Evolutionary conservation across 139 green algal species (phyloP), one percentile per base, ranked within the genome.

Genomic region (Tetraselmis chui): DNA sequence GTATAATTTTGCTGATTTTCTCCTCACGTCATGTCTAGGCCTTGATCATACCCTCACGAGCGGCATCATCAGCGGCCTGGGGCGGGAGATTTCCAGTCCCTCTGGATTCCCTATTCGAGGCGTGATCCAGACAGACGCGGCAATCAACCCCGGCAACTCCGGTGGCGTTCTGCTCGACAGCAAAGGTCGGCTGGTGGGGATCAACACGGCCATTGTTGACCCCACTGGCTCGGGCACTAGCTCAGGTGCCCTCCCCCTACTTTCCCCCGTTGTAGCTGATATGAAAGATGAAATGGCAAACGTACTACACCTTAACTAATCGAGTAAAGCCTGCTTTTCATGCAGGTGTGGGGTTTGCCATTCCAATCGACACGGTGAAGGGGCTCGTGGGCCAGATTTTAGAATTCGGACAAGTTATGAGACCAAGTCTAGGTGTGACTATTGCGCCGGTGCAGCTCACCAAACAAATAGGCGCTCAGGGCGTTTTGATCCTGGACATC

Each of bases 371-470:
- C 82, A 89, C 87, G 27, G 88, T 94, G 1, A 89, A 85, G 31
- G 87, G 91, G 18, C 84, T 95, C n/a, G 92, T 97, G 2, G 87
- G 91, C 1, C 93, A 97, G 87, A 91, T 97, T 18, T 88, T 97
- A 29, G 83, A 77, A 23, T 93, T 92, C 79, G 93, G 93, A 25
- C 82, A 86, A 0, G 85, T 95, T 27, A 76, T 92, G 23, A 83
- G 92, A 0, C 92, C 91, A 0, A 77, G 87, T 0, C 80, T 94
- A 75, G 91, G 78, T 79, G 83, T 27, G 29, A 31, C 87, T 59
- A 28, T 81, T 23, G 76, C 78, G 58, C n/a, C 78, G 28, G 24
- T 1, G 1, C 77, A 78, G 0, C 80, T 81, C 75, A 28, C 75
- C 28, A 75, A 80, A 22, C 81, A 32, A 31, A 26, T 75, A 31